phyloP scores from a whole-genome alignment of 441 rosid species.

The Bruguiera hainesii region DNA sequence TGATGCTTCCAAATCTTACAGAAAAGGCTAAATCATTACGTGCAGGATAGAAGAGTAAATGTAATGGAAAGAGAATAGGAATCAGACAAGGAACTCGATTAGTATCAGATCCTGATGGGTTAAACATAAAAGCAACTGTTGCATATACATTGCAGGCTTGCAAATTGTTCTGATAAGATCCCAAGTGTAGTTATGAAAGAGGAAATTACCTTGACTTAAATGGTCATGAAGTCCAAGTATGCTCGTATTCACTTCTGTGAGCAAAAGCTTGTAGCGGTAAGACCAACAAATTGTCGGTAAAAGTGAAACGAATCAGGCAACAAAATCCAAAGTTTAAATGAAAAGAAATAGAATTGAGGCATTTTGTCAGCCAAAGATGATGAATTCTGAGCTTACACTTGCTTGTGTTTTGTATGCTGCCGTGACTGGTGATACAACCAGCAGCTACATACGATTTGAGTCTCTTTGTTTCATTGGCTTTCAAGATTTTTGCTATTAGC shows the following conservation, averaged over 20 bases:
- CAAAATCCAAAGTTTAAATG: background rate
- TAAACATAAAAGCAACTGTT: background rate
- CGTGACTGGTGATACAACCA: constrained; percentile 49
- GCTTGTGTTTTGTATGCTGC: constrained; percentile 42
- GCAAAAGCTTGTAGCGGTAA: constrained; percentile 13
- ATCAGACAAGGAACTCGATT: no score
- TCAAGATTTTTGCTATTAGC: constrained; percentile 46
- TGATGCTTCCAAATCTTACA: no score
- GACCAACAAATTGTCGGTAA: background rate
- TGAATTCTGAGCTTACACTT: constrained; percentile 51
- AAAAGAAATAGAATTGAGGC: background rate
- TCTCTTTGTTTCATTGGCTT: constrained; percentile 60
- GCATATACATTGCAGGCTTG: background rate
- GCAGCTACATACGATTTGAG: constrained; percentile 56
- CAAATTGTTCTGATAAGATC: background rate
- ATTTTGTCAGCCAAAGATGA: background rate
- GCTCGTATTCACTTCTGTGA: constrained; percentile 55
- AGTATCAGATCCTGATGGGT: background rate
- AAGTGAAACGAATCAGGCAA: background rate
- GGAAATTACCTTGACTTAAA: constrained; percentile 49
- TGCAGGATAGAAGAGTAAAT: no score
- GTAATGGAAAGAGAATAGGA: no score
- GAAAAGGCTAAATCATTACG: no score
- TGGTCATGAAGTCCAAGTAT: constrained; percentile 53
- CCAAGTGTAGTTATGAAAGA: background rate